These are phyloP conservation scores for Nakazawaea populi DNA, from an alignment of 805 yeast species.

Conservation along the genomic window DNA sequence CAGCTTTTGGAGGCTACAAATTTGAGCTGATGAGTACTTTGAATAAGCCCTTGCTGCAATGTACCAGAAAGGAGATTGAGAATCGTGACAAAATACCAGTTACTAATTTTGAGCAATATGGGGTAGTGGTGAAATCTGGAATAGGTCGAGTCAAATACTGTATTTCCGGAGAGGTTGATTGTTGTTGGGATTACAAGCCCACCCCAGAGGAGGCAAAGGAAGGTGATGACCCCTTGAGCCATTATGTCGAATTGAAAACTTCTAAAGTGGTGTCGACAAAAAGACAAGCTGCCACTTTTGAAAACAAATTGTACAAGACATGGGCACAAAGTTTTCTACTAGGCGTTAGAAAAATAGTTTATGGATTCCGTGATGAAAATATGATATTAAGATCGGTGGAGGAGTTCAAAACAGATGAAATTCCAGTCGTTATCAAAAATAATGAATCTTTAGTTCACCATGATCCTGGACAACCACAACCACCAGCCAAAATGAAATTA, in stretches of 20 bases:
- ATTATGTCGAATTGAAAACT: conserved; percentile 85
- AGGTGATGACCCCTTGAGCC: conserved; percentile 46
- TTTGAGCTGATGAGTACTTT: conserved; percentile 79
- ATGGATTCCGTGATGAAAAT: conserved; percentile 81
- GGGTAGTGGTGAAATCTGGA: conserved; percentile 79
- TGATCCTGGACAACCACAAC: conserved; percentile 16
- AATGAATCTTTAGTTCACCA: conserved; percentile 28
- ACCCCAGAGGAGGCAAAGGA: conserved; percentile 20
- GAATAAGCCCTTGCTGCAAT: conserved; percentile 67
- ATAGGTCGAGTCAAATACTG: conserved; percentile 66
- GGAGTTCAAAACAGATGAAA: conserved; percentile 67
- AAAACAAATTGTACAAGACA: conserved; percentile 65
- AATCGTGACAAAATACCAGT: conserved; percentile 54
- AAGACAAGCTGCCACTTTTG: conserved; percentile 59
- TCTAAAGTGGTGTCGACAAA: conserved; percentile 48
- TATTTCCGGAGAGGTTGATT: conserved; percentile 89
- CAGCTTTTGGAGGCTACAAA: conserved; percentile 71
- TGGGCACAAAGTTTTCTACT: conserved; percentile 94
- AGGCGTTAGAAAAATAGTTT: conserved; percentile 75
- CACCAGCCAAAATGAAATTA: conserved; percentile 39
- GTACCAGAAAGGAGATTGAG: conserved; percentile 63
- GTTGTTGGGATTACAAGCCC: conserved; percentile 79
- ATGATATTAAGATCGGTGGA: conserved; percentile 65
- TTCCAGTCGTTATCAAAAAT: conserved; percentile 60
- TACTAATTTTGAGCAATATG: conserved; percentile 70